phyloP scores from a whole-genome alignment of 2,329 filamentous ascomycete species.

The Arthrobotrys sinensis region DNA sequence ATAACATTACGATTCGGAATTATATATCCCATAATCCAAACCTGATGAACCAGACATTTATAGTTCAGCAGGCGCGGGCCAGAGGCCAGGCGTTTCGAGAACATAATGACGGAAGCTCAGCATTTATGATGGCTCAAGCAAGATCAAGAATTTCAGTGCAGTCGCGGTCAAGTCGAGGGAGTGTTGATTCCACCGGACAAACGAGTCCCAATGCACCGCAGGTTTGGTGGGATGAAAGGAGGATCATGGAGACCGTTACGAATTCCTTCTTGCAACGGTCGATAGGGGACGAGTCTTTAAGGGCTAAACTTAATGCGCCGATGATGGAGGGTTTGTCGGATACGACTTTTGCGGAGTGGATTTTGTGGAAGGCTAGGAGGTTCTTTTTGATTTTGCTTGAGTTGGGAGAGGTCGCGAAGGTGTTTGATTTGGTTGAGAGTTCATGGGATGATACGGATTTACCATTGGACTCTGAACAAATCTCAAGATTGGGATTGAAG shows the following conservation, averaged over 20 bases:
- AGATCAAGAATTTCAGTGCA: conserved; percentile 57
- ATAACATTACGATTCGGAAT: conserved; percentile 43
- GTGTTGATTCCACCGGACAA: conserved; percentile 47
- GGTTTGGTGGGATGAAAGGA: conserved; percentile 58
- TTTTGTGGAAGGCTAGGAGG: conserved; percentile 77
- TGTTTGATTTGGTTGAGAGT: conserved; percentile 81
- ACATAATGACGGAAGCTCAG: conserved; percentile 46
- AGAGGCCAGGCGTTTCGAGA: conserved; percentile 50
- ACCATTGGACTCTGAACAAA: conserved; percentile 77
- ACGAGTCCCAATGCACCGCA: conserved; percentile 29
- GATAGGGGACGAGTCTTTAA: conserved; percentile 59
- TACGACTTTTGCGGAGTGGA: conserved; percentile 84
- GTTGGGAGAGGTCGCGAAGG: conserved; percentile 79
- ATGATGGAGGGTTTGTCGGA: conserved; percentile 79
- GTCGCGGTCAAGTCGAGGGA: conserved; percentile 54
- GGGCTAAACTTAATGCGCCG: conserved; percentile 73
- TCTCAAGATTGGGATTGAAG: conserved; percentile 76
- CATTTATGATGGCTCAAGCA: conserved; percentile 55
- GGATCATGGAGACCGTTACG: conserved; percentile 57
- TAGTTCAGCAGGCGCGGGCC: conserved; percentile 52
- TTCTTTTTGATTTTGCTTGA: conserved; percentile 81
- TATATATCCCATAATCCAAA: conserved; percentile 31
- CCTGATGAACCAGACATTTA: conserved; percentile 49
- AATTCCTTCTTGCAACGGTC: conserved; percentile 47
- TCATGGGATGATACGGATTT: conserved; percentile 84